Conservation (phyloP, 257 asterid species). For the Euphrasia confusa region DNA sequence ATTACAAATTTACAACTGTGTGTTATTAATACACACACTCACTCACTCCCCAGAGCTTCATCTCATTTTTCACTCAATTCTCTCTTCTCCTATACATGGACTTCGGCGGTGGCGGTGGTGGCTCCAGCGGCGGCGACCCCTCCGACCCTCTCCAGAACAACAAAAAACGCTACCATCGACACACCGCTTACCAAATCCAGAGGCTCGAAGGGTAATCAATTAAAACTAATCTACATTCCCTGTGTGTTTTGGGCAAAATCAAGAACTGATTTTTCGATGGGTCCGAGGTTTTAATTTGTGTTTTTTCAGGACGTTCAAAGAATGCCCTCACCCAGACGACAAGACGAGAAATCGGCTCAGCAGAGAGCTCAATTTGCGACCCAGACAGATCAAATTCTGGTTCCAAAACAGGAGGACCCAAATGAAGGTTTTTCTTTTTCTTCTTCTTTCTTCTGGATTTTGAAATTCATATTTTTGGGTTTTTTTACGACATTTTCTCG, state of each 20-base stretch:
- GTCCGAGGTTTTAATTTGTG: slow-evolving; percentile 22
- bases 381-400: slow-evolving; percentile 96
- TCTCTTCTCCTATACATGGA: slow-evolving; percentile 43
- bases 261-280: slow-evolving; percentile 4
- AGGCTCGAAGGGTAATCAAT: slow-evolving; percentile 64
- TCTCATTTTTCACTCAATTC: not conserved
- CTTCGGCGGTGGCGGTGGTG: slow-evolving; percentile 67
- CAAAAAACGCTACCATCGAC: slow-evolving; percentile 85
- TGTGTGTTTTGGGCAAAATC: not conserved
- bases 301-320: slow-evolving; percentile 66
- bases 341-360: slow-evolving; percentile 77
- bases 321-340: slow-evolving; percentile 94
- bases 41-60: not conserved
- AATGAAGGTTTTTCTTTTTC: slow-evolving; percentile 51
- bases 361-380: slow-evolving; percentile 77
- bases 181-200: slow-evolving; percentile 87
- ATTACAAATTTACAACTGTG: too few relatives aligned
- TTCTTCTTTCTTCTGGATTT: not conserved
- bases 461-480: not conserved
- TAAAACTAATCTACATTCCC: too few relatives aligned
- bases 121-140: slow-evolving; percentile 46
- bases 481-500: not conserved
- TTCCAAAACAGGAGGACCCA: slow-evolving; percentile 96
- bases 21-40: not conserved
- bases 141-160: slow-evolving; percentile 50